Conservation (phyloP, 257 asterid genomes). For the Fraxinus anomala region DNA sequence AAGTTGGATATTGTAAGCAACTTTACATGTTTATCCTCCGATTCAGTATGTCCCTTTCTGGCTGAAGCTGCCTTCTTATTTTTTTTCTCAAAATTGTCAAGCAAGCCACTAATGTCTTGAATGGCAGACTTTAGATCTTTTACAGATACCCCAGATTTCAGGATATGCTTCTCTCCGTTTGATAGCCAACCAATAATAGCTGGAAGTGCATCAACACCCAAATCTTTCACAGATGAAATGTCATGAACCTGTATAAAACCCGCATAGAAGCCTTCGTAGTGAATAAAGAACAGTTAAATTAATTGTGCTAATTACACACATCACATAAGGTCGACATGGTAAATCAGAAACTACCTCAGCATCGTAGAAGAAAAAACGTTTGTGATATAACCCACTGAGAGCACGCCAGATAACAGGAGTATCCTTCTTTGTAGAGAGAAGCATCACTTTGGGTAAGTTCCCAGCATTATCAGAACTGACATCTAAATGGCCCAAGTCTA, state of each 20-base stretch:
- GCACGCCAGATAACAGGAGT: constrained; percentile 93
- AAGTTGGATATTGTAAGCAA: constrained; percentile 67
- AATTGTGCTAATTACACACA: not conserved
- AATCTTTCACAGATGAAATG: constrained; percentile 46
- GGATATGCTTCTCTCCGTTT: constrained; percentile 69
- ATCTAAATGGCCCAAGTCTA: constrained; percentile 51
- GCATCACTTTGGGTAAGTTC: constrained; percentile 71
- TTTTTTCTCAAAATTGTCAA: constrained; percentile 68
- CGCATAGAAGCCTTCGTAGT: constrained; percentile 1
- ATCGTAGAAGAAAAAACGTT: constrained; percentile 65
- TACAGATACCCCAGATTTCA: constrained; percentile 70
- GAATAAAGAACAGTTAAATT: not conserved
- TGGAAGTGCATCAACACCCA: constrained; percentile 81
- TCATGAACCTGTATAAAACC: constrained; percentile 57
- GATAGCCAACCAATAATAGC: constrained; percentile 84
- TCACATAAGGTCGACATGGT: not conserved
- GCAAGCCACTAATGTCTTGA: constrained; percentile 69
- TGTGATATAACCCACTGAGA: constrained; percentile 77
- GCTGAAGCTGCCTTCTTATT: constrained; percentile 66
- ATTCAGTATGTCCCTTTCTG: constrained; percentile 39
- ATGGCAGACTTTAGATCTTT: constrained; percentile 74
- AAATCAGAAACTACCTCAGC: constrained; percentile 54
- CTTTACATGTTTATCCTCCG: constrained; percentile 48
- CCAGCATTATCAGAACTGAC: constrained; percentile 44
- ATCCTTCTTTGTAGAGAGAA: constrained; percentile 80